Conservation (phyloP, 192 early-diverging fungal species). For the Diversispora epigaea region DNA sequence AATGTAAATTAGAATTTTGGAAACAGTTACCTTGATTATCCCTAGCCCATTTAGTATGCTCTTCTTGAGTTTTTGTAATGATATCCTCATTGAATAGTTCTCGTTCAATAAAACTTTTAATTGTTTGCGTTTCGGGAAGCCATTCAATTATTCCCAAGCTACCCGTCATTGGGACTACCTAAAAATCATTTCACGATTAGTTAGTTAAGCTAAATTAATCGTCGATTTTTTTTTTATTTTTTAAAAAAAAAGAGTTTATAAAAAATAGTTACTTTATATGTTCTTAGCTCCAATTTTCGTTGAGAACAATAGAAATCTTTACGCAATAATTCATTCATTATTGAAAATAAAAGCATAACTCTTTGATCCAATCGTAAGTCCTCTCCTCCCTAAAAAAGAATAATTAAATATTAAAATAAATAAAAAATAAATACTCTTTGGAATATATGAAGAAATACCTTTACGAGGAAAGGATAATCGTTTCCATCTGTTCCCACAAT, state of each 20-base stretch:
- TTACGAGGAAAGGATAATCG: constrained; percentile 71
- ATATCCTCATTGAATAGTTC: constrained; percentile 46
- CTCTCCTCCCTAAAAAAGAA: constrained; percentile 66
- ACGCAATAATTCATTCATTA: constrained; percentile 74
- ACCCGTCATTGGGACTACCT: constrained; percentile 51
- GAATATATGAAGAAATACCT: constrained; percentile 49
- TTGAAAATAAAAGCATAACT: constrained; percentile 70
- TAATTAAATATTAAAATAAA: neutral
- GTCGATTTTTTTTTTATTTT: neutral
- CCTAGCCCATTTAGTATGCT: constrained; percentile 51
- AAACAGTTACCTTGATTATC: constrained; percentile 46
- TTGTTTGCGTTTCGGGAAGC: constrained; percentile 69
- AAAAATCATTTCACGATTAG: too few relatives aligned
- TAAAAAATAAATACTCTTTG: constrained; percentile 1
- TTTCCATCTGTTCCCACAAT: constrained; percentile 76
- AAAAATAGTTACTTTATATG: constrained; percentile 60
- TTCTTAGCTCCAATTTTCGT: constrained; percentile 58
- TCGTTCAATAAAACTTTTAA: constrained; percentile 60
- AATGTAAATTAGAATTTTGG: constrained; percentile 35
- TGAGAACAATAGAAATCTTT: constrained; percentile 54
- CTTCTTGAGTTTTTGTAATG: constrained; percentile 41
- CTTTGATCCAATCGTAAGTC: constrained; percentile 78
- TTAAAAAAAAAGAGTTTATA: neutral
- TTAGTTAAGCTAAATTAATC: neutral
- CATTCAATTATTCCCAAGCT: constrained; percentile 76